These are phyloP conservation scores for Spinellus fusiger DNA, from an alignment of 192 early-diverging fungal genomes.

Conservation along the genomic window DNA sequence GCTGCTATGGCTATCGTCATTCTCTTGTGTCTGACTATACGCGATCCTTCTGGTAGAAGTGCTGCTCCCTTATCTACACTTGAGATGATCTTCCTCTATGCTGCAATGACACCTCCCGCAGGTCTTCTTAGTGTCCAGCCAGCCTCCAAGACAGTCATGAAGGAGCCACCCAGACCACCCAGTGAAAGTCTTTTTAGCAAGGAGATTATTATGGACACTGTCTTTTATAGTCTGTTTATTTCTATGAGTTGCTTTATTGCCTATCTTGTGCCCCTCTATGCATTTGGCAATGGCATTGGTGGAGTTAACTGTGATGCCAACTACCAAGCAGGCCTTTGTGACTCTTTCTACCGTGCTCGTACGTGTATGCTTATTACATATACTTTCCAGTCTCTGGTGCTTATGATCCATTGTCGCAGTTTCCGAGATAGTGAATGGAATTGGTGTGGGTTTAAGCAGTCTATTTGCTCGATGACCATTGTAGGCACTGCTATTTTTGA, in stretches of 20 bases:
- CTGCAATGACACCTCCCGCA: conserved; percentile 71
- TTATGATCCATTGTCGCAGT: conserved; percentile 72
- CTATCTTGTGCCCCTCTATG: conserved; percentile 59
- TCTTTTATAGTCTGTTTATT: conserved; percentile 54
- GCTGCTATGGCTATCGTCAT: conserved; percentile 61
- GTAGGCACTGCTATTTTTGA: conserved; percentile 42
- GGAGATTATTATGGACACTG: conserved; percentile 66
- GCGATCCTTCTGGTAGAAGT: conserved; percentile 46
- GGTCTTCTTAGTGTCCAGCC: conserved; percentile 65
- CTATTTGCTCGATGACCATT: conserved; percentile 43
- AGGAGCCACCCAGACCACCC: conserved; percentile 61
- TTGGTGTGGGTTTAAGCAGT: conserved; percentile 31
- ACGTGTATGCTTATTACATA: conserved; percentile 37
- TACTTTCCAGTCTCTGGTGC: conserved; percentile 52
- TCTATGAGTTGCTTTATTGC: conserved; percentile 46
- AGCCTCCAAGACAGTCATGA: conserved; percentile 62
- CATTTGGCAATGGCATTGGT: conserved; percentile 50
- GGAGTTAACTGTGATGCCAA: conserved; percentile 48
- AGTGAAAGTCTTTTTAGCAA: conserved; percentile 60
- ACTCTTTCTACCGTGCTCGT: conserved; percentile 61
- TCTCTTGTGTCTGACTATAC: conserved; percentile 60
- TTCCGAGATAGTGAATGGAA: conserved; percentile 57
- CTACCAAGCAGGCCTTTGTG: background rate
- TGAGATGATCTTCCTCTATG: conserved; percentile 72
- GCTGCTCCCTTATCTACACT: conserved; percentile 72